Evolutionary conservation across 495 filamentous ascomycete species (phyloP).

Genomic region (Penicillium herquei): DNA sequence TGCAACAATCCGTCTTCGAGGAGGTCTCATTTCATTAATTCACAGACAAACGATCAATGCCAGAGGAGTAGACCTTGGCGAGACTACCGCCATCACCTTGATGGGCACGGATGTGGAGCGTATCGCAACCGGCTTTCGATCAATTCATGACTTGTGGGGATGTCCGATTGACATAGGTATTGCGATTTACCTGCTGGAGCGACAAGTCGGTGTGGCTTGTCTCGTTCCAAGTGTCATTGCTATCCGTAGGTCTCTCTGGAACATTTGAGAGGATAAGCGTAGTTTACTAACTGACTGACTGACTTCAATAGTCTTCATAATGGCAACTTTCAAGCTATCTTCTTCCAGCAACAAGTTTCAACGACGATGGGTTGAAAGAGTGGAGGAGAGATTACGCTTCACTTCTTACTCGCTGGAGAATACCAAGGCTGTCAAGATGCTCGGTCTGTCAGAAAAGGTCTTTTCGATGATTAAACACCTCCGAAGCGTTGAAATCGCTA

Average conservation of each 20-base stretch:
- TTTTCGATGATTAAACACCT: not conserved
- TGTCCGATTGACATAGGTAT: constrained; percentile 50
- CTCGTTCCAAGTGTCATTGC: constrained; percentile 42
- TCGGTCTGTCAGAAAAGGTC: not conserved
- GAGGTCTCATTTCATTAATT: constrained; percentile 46
- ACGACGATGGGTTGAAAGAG: not conserved
- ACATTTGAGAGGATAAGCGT: too few species aligned
- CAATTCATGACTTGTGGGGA: constrained; percentile 52
- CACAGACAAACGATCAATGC: constrained; percentile 23
- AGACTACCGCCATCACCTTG: constrained; percentile 48
- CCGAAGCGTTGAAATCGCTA: not conserved
- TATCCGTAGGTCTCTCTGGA: constrained; percentile 23
- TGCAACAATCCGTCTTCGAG: constrained; percentile 49
- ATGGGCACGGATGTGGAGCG: constrained; percentile 56
- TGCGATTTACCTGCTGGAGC: constrained; percentile 49
- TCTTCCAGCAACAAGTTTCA: not conserved
- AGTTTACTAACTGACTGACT: too few species aligned
- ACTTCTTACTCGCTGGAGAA: not conserved
- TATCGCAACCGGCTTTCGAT: constrained; percentile 31
- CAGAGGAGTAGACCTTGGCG: not conserved
- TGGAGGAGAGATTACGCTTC: not conserved
- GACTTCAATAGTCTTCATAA: not conserved
- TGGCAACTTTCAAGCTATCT: not conserved
- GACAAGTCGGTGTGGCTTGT: constrained; percentile 43
- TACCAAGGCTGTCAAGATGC: constrained; percentile 1